Evolutionary conservation across 768 basidiomycete genomes (phyloP).

Genomic region (Leccinum boreale): DNA sequence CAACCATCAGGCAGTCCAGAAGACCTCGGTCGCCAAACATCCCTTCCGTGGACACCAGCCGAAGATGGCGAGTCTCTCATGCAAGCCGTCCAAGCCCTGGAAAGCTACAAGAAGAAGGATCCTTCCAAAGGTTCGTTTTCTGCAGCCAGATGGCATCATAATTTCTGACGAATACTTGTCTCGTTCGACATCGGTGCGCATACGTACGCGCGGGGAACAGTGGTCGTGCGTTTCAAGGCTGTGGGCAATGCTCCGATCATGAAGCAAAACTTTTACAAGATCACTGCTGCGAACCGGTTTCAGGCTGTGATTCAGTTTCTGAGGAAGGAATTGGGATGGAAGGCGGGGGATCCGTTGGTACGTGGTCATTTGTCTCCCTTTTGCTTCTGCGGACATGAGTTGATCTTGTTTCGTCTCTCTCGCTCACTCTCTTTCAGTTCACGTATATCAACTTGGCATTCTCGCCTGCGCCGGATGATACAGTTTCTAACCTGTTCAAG

Average conservation of each 20-base stretch:
- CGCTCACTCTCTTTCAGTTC: slow-evolving; percentile 38
- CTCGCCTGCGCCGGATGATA: slow-evolving; percentile 74
- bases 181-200: not conserved
- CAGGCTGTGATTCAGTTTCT: slow-evolving; percentile 94
- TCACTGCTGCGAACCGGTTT: slow-evolving; percentile 90
- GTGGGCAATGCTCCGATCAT: slow-evolving; percentile 98
- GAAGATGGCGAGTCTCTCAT: slow-evolving; percentile 30
- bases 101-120: slow-evolving; percentile 86
- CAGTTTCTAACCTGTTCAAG: slow-evolving; percentile 67
- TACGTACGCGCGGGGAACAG: slow-evolving; percentile 38
- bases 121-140: slow-evolving; percentile 59
- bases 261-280: slow-evolving; percentile 99
- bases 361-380: slow-evolving; percentile 18
- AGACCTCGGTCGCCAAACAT: slow-evolving; percentile 29
- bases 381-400: not conserved
- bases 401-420: slow-evolving; percentile 24
- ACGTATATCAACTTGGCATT: slow-evolving; percentile 79
- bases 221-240: slow-evolving; percentile 95
- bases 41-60: slow-evolving; percentile 32
- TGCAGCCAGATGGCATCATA: not conserved
- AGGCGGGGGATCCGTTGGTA: slow-evolving; percentile 81
- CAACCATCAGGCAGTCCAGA: slow-evolving; percentile 32
- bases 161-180: not conserved
- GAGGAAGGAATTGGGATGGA: slow-evolving; percentile 85
- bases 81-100: slow-evolving; percentile 69